A percentile compares a stretch with the other conserved stretches of the same genome.
Conservation (phyloP, 306 rosid species). For the Datisca glomerata region DNA sequence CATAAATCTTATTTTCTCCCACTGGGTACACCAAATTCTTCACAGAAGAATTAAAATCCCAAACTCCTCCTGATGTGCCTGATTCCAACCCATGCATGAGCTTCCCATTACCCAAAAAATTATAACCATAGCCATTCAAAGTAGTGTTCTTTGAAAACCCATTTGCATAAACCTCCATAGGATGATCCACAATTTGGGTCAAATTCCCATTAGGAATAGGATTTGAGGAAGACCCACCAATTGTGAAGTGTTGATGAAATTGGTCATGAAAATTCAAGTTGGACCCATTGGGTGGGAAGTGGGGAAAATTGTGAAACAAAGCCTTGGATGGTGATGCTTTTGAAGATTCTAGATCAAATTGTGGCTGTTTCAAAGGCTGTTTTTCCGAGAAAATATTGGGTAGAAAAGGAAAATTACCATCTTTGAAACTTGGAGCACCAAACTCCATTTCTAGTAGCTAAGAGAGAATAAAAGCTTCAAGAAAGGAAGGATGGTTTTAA, state of each 20-base stretch:
- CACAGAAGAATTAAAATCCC: constrained; percentile 14
- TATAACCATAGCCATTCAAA: background rate
- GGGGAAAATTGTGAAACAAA: constrained; percentile 14
- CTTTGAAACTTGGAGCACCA: too few species aligned
- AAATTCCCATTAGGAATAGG: constrained; percentile 11
- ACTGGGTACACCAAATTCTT: background rate
- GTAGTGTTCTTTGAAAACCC: background rate
- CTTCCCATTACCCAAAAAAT: constrained; percentile 4
- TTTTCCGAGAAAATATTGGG: constrained; percentile 16
- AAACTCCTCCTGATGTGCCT: background rate
- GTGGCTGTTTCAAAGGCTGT: background rate
- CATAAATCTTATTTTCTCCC: background rate
- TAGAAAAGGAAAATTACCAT: constrained; percentile 6
- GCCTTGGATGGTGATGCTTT: constrained; percentile 7
- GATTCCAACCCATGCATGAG: constrained; percentile 21
- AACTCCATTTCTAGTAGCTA: background rate
- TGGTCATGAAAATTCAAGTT: constrained; percentile 1
- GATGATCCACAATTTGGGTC: constrained; percentile 2
- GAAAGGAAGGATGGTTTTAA: constrained; percentile 12
- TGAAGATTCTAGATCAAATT: constrained; percentile 4
- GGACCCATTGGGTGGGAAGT: constrained; percentile 8
- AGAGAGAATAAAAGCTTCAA: constrained; percentile 11
- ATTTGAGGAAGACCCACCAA: constrained; percentile 14
- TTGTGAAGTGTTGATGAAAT: background rate
- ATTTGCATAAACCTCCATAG: constrained; percentile 6